Evolutionary conservation across 208 protist genomes (phyloP), one percentile per base, ranked within the genome.

Genomic region (Novymonas esmeraldas): DNA sequence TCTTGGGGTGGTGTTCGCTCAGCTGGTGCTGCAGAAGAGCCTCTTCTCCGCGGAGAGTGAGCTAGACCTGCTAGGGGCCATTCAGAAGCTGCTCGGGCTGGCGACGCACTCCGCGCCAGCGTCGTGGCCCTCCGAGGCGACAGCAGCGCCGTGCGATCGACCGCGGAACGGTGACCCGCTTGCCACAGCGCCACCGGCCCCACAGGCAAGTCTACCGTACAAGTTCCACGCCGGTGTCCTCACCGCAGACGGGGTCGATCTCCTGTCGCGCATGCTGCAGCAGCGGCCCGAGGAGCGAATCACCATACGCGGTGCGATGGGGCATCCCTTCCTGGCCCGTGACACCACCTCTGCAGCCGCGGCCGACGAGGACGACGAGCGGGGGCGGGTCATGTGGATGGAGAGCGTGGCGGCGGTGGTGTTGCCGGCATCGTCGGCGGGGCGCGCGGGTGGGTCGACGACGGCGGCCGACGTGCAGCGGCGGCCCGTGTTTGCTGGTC

Each of bases 1-100:
- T 9, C 73, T 88, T 3, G 93, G 93, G 1, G 85, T 95, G 36
- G 76, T 96, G 11, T 95, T 97, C 72, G 89, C 83, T 0, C 87
- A 97, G 68, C 78, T 97, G 33, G 49, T 96, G 4, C 79, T 87
- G 22, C 85, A 91, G 54, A 79, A 74, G 50, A 84, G 88, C 52
- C 82, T 96, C 16, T 95, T 97, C 52, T 48, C 39, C 28, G 79
- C 75, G 3, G 34, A 71, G 36, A 83, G 82, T 51, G 89, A 97
- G 65, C 65, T 97, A n/a, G 78, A 73, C 26, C 39, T 96, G 60
- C 60, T 97, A 0, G 78, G 82, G n/a, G 76, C 74, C 3, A 95
- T 97, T 64, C 92, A 81, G 64, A 85, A 84, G 57, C 80, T 97
- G 18, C 69, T 97, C 1, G 93, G 93, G 2, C 13, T 48, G 20